These are phyloP conservation scores for Picea sitchensis DNA, from an alignment of 75 land plant genomes.

Conservation along the genomic window DNA sequence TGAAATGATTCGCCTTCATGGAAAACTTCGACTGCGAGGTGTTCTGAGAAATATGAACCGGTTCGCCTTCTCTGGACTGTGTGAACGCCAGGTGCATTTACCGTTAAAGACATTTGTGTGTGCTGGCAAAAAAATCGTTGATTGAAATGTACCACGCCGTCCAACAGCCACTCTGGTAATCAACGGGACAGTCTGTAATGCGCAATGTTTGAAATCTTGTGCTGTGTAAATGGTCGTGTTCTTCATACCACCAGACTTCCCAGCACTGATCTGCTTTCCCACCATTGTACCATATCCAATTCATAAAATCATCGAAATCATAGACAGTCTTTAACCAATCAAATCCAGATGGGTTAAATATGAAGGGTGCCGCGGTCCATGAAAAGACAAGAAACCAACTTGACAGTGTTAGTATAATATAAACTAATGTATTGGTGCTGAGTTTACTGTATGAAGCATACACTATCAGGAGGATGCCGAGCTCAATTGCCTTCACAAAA, in stretches of 20 bases:
- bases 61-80: too few relatives aligned
- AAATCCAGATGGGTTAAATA: constrained; percentile 92
- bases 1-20: too few relatives aligned
- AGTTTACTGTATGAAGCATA: constrained; percentile 22
- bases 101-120: too few relatives aligned
- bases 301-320: constrained; percentile 86
- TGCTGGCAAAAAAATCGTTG: too few relatives aligned
- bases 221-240: constrained; percentile 72
- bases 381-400: constrained; percentile 87
- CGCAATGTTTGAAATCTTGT: constrained; percentile 32
- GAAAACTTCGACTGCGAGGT: too few relatives aligned
- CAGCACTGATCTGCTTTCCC: constrained; percentile 81
- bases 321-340: constrained; percentile 90
- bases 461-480: constrained; percentile 24
- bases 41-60: too few relatives aligned
- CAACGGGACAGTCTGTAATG: too few relatives aligned
- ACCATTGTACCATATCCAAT: constrained; percentile 85
- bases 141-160: too few relatives aligned
- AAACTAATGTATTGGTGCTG: constrained; percentile 48
- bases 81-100: too few relatives aligned
- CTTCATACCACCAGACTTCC: constrained; percentile 94
- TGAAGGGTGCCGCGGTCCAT: constrained; percentile 84
- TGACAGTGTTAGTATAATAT: constrained; percentile 71
- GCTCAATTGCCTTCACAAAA: constrained; percentile 37
- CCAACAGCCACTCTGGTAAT: too few relatives aligned